Percentiles rank a stretch among this genome's conserved stretches.
phyloP scores from a whole-genome alignment of 75 land plant genomes.

The Sequoia sempervirens region DNA sequence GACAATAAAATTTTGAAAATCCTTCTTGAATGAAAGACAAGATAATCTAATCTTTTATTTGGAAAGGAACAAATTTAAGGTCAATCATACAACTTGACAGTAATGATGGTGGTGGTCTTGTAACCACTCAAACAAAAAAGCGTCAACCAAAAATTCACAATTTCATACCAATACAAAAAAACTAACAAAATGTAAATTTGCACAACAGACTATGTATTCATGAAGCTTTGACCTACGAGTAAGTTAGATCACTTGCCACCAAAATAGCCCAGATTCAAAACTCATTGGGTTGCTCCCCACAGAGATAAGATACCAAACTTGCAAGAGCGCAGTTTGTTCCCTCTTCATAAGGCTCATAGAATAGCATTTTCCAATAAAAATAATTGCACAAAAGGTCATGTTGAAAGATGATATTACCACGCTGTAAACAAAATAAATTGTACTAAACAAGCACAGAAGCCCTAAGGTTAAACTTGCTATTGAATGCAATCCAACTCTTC shows the following conservation, averaged over 20 bases:
- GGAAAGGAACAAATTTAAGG: not conserved
- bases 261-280: not conserved
- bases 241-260: not conserved
- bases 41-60: not conserved
- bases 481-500: too few relatives aligned
- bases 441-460: not conserved
- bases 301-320: not conserved
- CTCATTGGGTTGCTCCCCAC: not conserved
- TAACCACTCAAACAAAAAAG: constrained; percentile 1
- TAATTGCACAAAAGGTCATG: not conserved
- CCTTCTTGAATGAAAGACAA: not conserved
- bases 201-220: not conserved
- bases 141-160: not conserved
- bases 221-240: not conserved
- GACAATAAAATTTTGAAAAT: not conserved
- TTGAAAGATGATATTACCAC: not conserved
- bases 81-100: not conserved
- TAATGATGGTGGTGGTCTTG: not conserved
- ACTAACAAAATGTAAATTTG: not conserved
- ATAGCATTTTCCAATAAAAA: not conserved
- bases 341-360: not conserved
- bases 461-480: not conserved
- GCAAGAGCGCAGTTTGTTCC: not conserved
- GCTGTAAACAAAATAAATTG: not conserved
- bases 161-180: not conserved